Conservation (phyloP, 2,329 filamentous ascomycete genomes). For the Xylariaceae sp. region DNA sequence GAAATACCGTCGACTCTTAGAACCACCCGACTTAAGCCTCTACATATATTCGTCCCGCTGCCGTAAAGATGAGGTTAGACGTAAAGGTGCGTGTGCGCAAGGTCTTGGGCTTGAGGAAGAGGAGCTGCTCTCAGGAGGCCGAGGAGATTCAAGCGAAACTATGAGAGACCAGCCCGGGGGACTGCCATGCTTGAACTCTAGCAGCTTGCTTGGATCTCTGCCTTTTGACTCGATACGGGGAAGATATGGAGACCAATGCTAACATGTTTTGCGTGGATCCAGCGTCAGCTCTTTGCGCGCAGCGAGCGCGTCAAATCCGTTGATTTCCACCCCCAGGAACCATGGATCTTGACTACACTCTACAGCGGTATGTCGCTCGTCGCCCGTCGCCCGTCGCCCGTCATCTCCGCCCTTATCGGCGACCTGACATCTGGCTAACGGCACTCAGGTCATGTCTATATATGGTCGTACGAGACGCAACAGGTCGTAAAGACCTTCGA, state of each 20-base stretch:
- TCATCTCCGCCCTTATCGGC: conserved; percentile 7
- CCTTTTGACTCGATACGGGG: not conserved
- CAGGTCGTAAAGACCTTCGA: conserved; percentile 98
- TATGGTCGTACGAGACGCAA: conserved; percentile 97
- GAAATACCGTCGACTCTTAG: not conserved
- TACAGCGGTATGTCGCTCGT: conserved; percentile 68
- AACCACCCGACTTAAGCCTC: not conserved
- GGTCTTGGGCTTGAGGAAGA: not conserved
- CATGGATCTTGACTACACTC: conserved; percentile 92
- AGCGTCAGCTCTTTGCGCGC: conserved; percentile 79
- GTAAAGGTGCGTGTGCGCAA: conserved; percentile 26
- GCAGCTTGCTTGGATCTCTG: not conserved
- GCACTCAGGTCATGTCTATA: conserved; percentile 84
- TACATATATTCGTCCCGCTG: conserved; percentile 8
- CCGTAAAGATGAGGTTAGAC: conserved; percentile 30
- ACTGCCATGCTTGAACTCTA: not conserved
- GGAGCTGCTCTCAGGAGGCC: not conserved
- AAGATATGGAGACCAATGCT: conserved; percentile 4
- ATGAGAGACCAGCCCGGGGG: not conserved
- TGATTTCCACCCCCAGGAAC: conserved; percentile 94
- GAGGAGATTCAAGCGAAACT: not conserved
- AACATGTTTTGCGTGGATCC: conserved; percentile 23
- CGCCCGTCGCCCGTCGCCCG: not conserved
- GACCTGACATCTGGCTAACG: conserved; percentile 13
- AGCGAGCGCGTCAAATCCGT: conserved; percentile 94